phyloP scores from a whole-genome alignment of 352 stramenopile genomes.

The Phytophthora quininea region DNA sequence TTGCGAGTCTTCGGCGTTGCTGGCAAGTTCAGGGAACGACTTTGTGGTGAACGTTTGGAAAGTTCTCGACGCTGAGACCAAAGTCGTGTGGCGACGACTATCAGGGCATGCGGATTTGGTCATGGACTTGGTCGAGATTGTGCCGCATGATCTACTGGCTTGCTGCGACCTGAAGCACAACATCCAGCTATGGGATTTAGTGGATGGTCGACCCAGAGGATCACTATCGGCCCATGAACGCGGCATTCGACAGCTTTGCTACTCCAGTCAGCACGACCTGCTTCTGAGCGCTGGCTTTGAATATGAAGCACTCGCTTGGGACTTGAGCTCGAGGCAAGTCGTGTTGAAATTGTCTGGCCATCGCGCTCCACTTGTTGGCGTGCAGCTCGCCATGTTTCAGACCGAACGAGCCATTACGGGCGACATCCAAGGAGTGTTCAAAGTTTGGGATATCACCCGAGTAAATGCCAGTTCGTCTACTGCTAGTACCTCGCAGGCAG shows the following conservation, averaged over 20 bases:
- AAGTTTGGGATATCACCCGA: constrained; percentile 86
- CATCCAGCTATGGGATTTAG: constrained; percentile 84
- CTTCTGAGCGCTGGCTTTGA: constrained; percentile 87
- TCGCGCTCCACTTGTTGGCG: constrained; percentile 69
- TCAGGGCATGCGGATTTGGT: constrained; percentile 61
- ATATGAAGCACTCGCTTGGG: constrained; percentile 84
- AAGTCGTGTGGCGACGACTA: constrained; percentile 64
- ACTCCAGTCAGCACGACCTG: constrained; percentile 73
- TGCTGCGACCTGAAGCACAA: constrained; percentile 76
- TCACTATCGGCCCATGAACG: constrained; percentile 63
- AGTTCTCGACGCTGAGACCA: constrained; percentile 56
- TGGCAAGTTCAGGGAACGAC: constrained; percentile 74
- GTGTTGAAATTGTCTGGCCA: constrained; percentile 75
- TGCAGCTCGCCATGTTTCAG: constrained; percentile 76
- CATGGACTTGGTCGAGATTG: constrained; percentile 74
- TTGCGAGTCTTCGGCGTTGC: constrained; percentile 52
- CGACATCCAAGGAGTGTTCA: constrained; percentile 75
- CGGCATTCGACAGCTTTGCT: constrained; percentile 82
- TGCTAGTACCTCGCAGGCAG: constrained; percentile 47
- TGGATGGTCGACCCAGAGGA: constrained; percentile 66
- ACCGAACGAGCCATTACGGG: constrained; percentile 84
- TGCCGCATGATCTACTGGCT: constrained; percentile 74
- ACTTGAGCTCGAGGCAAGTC: constrained; percentile 77
- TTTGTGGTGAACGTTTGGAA: constrained; percentile 79
- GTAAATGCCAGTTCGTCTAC: constrained; percentile 31